A percentile compares a stretch with the other conserved stretches of the same genome.
phyloP scores from a whole-genome alignment of 2,329 filamentous ascomycete genomes.

The Cladophialophora exuberans region DNA sequence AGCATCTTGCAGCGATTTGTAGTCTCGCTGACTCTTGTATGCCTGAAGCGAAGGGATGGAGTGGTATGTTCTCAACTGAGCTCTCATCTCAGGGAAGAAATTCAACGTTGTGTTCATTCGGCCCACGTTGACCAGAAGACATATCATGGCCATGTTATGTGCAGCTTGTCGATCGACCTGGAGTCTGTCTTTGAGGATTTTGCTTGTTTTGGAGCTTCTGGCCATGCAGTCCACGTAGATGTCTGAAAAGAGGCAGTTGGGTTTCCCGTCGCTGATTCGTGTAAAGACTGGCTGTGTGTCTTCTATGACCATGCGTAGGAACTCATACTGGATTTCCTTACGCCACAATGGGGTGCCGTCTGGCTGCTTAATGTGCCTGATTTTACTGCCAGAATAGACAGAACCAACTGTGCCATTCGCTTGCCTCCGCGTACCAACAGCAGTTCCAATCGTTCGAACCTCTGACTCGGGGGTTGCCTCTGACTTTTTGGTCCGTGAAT shows the following conservation, averaged over 20 bases:
- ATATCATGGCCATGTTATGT: slow-evolving; percentile 99
- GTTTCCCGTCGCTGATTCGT: slow-evolving; percentile 82
- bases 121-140: slow-evolving; percentile 92
- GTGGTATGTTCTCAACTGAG: slow-evolving; percentile 95
- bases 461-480: slow-evolving; percentile 31
- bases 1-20: slow-evolving; percentile 97
- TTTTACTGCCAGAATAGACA: slow-evolving; percentile 70
- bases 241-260: slow-evolving; percentile 80
- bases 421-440: slow-evolving; percentile 60
- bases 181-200: slow-evolving; percentile 95
- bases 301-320: slow-evolving; percentile 65
- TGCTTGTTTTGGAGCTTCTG: slow-evolving; percentile 97
- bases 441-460: slow-evolving; percentile 28
- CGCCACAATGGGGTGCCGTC: slow-evolving; percentile 69
- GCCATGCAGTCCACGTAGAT: slow-evolving; percentile 99
- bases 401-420: slow-evolving; percentile 68
- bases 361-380: slow-evolving; percentile 68
- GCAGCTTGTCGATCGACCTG: slow-evolving; percentile 88
- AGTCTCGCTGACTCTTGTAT: slow-evolving; percentile 90
- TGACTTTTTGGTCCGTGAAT: slow-evolving; percentile 29
- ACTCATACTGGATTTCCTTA: slow-evolving; percentile 69
- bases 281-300: slow-evolving; percentile 74
- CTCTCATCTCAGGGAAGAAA: slow-evolving; percentile 99
- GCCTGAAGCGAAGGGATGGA: slow-evolving; percentile 96
- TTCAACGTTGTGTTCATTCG: slow-evolving; percentile 99